phyloP scores from a whole-genome alignment of 2,329 filamentous ascomycete genomes.

The Aspergillus vadensis region DNA sequence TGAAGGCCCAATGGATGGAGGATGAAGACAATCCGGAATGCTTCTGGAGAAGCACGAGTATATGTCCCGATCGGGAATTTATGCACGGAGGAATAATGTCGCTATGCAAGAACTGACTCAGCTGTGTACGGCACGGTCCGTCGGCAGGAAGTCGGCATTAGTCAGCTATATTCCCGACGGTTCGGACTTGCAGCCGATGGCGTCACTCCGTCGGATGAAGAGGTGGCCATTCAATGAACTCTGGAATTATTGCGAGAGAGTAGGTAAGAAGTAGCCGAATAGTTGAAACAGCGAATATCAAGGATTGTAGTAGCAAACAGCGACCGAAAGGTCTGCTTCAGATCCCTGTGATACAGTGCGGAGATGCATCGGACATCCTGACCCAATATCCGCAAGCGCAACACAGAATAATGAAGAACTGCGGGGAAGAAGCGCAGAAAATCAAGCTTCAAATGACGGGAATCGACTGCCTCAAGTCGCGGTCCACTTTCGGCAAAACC shows the following conservation, averaged over 20 bases:
- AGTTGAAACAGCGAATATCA: not conserved
- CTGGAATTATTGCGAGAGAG: not conserved
- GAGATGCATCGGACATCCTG: not conserved
- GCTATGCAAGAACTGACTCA: not conserved
- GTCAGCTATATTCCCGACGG: constrained; percentile 10
- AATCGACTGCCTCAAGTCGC: not conserved
- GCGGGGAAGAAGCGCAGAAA: not conserved
- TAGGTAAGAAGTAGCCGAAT: not conserved
- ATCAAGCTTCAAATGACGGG: not conserved
- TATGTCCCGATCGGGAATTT: not conserved
- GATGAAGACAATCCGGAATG: not conserved
- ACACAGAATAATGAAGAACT: not conserved
- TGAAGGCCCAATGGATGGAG: not conserved
- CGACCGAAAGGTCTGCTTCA: not conserved
- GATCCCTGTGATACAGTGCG: not conserved
- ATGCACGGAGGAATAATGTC: not conserved
- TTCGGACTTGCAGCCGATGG: constrained; percentile 13
- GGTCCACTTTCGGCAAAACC: not conserved
- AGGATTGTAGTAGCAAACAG: not conserved
- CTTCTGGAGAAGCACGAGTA: not conserved
- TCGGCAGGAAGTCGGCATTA: not conserved
- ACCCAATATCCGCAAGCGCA: not conserved
- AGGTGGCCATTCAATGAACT: not conserved
- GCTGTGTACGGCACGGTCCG: not conserved
- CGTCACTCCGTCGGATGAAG: constrained; percentile 13